Evolutionary conservation across 441 rosid genomes (phyloP).

Genomic region (Erodium moschatum): DNA sequence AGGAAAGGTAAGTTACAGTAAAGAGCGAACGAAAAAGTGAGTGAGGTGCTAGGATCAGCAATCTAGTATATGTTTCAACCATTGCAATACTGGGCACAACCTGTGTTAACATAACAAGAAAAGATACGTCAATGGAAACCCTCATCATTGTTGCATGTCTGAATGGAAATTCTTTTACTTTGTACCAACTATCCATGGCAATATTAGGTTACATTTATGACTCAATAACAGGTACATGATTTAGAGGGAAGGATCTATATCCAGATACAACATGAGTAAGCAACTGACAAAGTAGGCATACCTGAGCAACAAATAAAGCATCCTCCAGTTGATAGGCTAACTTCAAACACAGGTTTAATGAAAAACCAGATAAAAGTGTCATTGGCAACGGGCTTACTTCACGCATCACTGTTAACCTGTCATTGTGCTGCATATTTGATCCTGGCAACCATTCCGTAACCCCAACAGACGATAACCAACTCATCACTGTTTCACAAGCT

Average conservation of each 20-base stretch:
- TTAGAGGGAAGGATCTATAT: neutral
- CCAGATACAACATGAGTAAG: constrained; percentile 16
- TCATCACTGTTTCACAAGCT: constrained; percentile 72
- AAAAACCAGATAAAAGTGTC: constrained; percentile 82
- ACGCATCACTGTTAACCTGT: constrained; percentile 69
- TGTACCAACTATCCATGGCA: too few relatives aligned
- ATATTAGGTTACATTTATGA: too few relatives aligned
- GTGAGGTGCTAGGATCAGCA: constrained; percentile 85
- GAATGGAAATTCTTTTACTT: too few relatives aligned
- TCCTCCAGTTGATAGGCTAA: constrained; percentile 80
- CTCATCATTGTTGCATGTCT: neutral
- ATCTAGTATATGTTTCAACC: constrained; percentile 93
- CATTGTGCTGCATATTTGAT: constrained; percentile 56
- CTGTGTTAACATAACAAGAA: constrained; percentile 36
- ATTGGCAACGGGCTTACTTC: constrained; percentile 95
- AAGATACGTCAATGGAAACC: constrained; percentile 16
- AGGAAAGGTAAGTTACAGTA: constrained; percentile 49
- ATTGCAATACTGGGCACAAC: constrained; percentile 94
- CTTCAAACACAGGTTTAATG: constrained; percentile 75
- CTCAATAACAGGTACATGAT: too few relatives aligned
- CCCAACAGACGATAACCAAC: constrained; percentile 81
- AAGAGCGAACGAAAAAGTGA: constrained; percentile 78
- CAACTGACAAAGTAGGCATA: constrained; percentile 25
- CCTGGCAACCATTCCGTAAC: constrained; percentile 55
- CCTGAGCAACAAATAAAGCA: constrained; percentile 78